Evolutionary conservation across 208 protist species (phyloP).

Genomic region (Porcisia hertigi): DNA sequence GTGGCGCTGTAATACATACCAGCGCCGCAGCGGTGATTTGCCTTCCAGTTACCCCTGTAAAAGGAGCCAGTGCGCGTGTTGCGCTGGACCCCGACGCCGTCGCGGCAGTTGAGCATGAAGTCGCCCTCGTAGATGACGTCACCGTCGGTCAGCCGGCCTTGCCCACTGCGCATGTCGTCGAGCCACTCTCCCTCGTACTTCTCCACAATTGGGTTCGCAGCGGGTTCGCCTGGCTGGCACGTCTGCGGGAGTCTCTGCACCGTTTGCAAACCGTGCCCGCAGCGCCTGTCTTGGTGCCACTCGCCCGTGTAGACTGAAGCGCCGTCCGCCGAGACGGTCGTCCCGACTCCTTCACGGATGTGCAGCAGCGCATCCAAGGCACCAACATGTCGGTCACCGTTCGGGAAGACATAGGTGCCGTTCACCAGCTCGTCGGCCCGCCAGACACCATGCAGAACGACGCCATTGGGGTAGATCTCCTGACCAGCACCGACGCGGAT

Average conservation of each 20-base stretch:
- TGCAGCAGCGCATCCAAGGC: constrained; percentile 55
- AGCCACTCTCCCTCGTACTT: constrained; percentile 84
- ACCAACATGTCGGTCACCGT: constrained; percentile 74
- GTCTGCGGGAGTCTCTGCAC: constrained; percentile 8
- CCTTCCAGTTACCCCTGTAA: constrained; percentile 80
- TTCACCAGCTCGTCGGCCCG: constrained; percentile 33
- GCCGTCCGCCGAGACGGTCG: constrained; percentile 73
- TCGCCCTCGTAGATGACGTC: constrained; percentile 77
- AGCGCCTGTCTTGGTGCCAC: constrained; percentile 67
- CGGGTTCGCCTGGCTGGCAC: constrained; percentile 9
- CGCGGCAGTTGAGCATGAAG: constrained; percentile 52
- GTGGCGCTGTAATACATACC: constrained; percentile 63
- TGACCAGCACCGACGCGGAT: constrained; percentile 53
- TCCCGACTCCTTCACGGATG: constrained; percentile 71
- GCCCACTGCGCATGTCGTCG: constrained; percentile 62
- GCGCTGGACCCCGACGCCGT: constrained; percentile 68
- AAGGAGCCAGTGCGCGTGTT: constrained; percentile 58
- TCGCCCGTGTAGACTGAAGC: constrained; percentile 73
- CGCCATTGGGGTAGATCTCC: constrained; percentile 57
- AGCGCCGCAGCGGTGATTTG: constrained; percentile 59
- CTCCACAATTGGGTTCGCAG: constrained; percentile 23
- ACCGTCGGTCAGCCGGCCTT: constrained; percentile 57
- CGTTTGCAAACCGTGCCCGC: constrained; percentile 57
- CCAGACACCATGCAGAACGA: constrained; percentile 69
- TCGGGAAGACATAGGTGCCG: constrained; percentile 81